Conservation (phyloP, 352 stramenopile genomes). For the Pythium apleroticum region DNA sequence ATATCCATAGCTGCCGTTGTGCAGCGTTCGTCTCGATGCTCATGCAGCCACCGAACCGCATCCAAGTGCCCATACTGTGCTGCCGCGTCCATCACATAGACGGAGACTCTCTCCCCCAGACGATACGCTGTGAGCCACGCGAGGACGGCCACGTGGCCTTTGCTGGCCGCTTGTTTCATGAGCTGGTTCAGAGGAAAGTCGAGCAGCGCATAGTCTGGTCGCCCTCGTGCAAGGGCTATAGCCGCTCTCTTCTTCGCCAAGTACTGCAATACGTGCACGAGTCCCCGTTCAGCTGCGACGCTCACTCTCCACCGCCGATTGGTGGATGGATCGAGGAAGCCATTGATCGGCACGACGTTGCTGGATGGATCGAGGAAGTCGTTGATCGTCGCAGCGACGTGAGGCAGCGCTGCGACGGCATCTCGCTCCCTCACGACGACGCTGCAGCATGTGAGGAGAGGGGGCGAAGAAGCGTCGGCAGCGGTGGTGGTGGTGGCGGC, state of each 20-base stretch:
- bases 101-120: slow-evolving; percentile 63
- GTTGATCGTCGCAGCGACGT: slow-evolving; percentile 41
- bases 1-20: slow-evolving; percentile 55
- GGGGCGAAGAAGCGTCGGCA: not conserved
- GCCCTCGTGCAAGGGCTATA: too few relatives aligned
- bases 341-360: too few relatives aligned
- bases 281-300: slow-evolving; percentile 34
- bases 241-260: too few relatives aligned
- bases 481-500: not conserved
- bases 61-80: slow-evolving; percentile 63
- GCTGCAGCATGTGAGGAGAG: not conserved
- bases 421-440: slow-evolving; percentile 26
- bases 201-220: too few relatives aligned
- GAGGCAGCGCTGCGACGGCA: slow-evolving; percentile 19
- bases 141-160: slow-evolving; percentile 55
- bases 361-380: too few relatives aligned
- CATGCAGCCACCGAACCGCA: slow-evolving; percentile 64
- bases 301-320: slow-evolving; percentile 36
- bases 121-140: slow-evolving; percentile 66
- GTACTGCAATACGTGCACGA: slow-evolving; percentile 37
- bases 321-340: slow-evolving; percentile 37
- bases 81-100: slow-evolving; percentile 61
- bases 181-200: too few relatives aligned
- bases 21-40: slow-evolving; percentile 38
- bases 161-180: slow-evolving; percentile 41